A percentile compares a stretch with the other conserved stretches of the same genome.
phyloP scores from a whole-genome alignment of 2,329 filamentous ascomycete species.

The Eurotiales sp. region DNA sequence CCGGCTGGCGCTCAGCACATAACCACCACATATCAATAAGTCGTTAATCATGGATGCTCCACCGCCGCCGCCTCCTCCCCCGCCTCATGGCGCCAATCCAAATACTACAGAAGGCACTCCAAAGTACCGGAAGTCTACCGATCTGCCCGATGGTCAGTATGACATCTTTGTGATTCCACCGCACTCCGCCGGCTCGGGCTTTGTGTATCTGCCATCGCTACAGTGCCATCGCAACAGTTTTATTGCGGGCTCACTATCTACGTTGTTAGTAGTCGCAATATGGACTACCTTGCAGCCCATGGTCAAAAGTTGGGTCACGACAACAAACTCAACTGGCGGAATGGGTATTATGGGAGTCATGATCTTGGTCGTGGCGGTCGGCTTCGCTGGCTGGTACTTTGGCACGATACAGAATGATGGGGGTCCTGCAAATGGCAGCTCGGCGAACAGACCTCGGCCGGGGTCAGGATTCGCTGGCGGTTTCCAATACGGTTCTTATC shows the following conservation, averaged over 20 bases:
- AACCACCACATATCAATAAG: constrained; percentile 1
- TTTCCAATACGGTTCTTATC: constrained; percentile 17
- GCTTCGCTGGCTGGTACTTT: constrained; percentile 72
- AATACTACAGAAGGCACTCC: constrained; percentile 55
- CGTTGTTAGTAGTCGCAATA: constrained; percentile 68
- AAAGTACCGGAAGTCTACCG: constrained; percentile 44
- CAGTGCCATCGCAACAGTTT: constrained; percentile 87
- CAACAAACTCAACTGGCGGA: constrained; percentile 67
- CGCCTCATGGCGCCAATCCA: constrained; percentile 77
- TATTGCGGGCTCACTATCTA: constrained; percentile 76
- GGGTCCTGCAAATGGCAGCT: constrained; percentile 17
- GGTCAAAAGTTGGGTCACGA: constrained; percentile 67
- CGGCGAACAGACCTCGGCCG: constrained; percentile 14
- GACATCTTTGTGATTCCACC: constrained; percentile 97
- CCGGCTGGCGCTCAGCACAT: not conserved
- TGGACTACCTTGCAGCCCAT: constrained; percentile 71
- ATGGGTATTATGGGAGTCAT: constrained; percentile 70
- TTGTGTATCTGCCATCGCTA: constrained; percentile 89
- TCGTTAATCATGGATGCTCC: constrained; percentile 13
- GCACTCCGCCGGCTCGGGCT: constrained; percentile 82
- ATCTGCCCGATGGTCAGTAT: constrained; percentile 83
- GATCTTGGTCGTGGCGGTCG: constrained; percentile 68
- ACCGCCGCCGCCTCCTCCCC: constrained; percentile 73
- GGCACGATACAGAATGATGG: constrained; percentile 61
- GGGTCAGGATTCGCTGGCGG: constrained; percentile 30